Evolutionary conservation across 768 basidiomycete species (phyloP), one percentile per base, ranked within the genome.

Genomic region (Mycena albidolilacea): DNA sequence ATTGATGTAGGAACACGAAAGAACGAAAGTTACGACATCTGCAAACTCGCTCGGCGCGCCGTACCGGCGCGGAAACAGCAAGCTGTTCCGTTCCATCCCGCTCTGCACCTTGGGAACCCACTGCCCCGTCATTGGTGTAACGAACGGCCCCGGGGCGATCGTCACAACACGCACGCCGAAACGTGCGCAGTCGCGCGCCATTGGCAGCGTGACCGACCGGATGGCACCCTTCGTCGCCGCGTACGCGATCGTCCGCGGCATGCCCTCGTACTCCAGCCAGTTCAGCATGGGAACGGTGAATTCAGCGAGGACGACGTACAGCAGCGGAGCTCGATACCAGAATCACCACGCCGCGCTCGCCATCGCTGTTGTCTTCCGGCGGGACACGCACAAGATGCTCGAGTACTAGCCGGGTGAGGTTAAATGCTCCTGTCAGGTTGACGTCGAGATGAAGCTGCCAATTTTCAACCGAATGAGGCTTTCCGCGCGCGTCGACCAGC

Each of bases 231-330:
- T 86, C 10, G 79, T 76, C 7, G 82, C 82, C 14, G 82, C 73
- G 72, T 86, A 86, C 0, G 84, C 85, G 14, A 80, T 73, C 66
- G 86, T 85, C 9, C 82, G 82, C 57, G 84, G 81, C 77, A 85
- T 83, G n/a, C 81, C 82, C 65, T 83, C 79, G 68, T 80, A 83
- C 84, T 84, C 55, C 2, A 19, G 46, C 35, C 6, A 7, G 39
- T 12, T 67, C 50, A 65, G 50, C 44, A 41, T 14, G 64, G 15
- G 7, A 3, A 12, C 3, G 7, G 52, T 54, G 14, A 7, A 41
- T 5, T n/a, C 19, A n/a, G 48, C 30, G 38, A 12, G 5, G 17
- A 23, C 57, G 11, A 73, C 78, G 70, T 37, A 79, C 79, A 7
- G 84, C 84, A 44, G 84, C 84, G 10, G 80, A 69, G 64, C 84